phyloP scores from a whole-genome alignment of 2,329 filamentous ascomycete genomes.

The Trichoderma brevicompactum region DNA sequence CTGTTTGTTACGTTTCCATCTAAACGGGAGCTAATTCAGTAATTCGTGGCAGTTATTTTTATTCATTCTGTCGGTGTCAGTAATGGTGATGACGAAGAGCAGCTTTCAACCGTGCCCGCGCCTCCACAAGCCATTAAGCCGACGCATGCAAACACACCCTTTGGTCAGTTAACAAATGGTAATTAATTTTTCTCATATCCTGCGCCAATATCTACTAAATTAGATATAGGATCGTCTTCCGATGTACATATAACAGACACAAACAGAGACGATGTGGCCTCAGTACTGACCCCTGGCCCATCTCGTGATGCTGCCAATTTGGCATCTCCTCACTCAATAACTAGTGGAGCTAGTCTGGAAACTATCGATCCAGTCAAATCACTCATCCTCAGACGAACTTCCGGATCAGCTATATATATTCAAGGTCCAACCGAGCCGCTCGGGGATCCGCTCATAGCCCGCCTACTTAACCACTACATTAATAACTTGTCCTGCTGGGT shows the following conservation, averaged over 20 bases:
- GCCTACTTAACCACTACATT: slow-evolving; percentile 7
- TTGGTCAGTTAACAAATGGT: not conserved
- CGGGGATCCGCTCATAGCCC: slow-evolving; percentile 3
- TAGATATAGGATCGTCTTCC: not conserved
- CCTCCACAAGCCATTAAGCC: not conserved
- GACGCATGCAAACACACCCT: not conserved
- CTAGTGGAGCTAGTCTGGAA: not conserved
- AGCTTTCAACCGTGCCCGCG: no score
- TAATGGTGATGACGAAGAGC: not conserved
- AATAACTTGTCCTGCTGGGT: slow-evolving; percentile 11
- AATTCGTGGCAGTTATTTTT: not conserved
- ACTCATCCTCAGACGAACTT: not conserved
- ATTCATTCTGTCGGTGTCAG: not conserved
- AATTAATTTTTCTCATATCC: not conserved
- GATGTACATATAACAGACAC: not conserved
- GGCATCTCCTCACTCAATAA: slow-evolving; percentile 6
- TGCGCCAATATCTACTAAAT: not conserved
- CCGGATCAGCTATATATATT: slow-evolving; percentile 4
- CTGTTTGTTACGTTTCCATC: not conserved
- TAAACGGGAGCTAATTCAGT: not conserved
- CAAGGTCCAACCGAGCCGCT: not conserved
- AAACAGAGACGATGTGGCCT: not conserved
- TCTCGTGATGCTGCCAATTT: not conserved
- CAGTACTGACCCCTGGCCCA: not conserved
- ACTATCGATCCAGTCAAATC: slow-evolving; percentile 2